Evolutionary conservation across 306 rosid species (phyloP).

Genomic region (Begonia masoniana): DNA sequence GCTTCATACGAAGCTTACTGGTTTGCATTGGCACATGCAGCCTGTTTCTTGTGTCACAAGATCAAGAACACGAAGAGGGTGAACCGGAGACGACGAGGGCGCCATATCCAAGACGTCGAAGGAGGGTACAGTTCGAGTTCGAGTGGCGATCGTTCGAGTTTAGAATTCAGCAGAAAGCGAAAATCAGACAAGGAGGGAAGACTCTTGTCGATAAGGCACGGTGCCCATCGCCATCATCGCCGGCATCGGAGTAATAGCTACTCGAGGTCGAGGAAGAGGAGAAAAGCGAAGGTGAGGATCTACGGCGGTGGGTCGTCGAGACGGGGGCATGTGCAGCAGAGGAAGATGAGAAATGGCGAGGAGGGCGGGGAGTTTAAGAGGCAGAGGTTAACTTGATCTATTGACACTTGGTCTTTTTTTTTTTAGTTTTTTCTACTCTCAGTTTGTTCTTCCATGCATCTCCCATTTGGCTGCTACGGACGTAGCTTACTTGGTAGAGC

Average conservation of each 20-base stretch:
- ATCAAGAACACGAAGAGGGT: conserved; percentile 29
- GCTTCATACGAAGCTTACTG: conserved; percentile 30
- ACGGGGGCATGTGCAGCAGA: too few species aligned
- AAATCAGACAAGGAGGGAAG: conserved; percentile 4
- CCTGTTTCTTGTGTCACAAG: conserved; percentile 33
- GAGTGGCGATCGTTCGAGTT: not conserved
- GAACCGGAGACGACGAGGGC: conserved; percentile 13
- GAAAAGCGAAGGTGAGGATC: too few species aligned
- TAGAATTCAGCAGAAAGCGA: conserved; percentile 9
- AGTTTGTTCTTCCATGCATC: too few species aligned
- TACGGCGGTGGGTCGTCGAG: too few species aligned
- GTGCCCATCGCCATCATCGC: not conserved
- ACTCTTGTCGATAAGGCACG: not conserved
- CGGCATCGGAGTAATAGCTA: not conserved
- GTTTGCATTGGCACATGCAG: conserved; percentile 22
- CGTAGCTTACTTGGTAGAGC: too few species aligned
- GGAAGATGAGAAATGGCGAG: too few species aligned
- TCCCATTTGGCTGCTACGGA: too few species aligned
- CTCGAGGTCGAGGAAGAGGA: too few species aligned
- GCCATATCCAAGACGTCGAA: conserved; percentile 22
- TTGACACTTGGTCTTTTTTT: too few species aligned
- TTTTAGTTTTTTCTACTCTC: too few species aligned
- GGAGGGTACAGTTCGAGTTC: conserved; percentile 17
- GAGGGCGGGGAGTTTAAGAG: too few species aligned
- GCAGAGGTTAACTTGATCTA: too few species aligned